Base-by-base conservation (phyloP, 345 rosid species). In the Rhizophora mangle region DNA sequence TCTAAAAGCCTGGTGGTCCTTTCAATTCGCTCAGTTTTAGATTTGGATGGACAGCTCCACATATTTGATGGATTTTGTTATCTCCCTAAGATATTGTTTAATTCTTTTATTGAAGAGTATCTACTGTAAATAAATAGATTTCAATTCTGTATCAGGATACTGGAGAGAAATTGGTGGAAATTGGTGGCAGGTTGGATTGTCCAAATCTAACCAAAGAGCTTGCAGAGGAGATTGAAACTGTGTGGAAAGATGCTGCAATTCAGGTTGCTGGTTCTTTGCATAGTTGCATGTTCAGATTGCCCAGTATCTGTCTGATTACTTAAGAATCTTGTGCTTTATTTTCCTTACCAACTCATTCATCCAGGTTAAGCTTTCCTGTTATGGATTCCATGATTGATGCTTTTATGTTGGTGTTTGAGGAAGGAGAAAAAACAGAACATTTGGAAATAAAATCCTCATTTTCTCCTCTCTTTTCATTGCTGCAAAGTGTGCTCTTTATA, bases 241-340 rank as follows among this genome's bases (percentile, higher is more conserved):
- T 92, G 49, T 92, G 98, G 98, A 90, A 86, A 57, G 98, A 96
- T 77, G 80, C 89, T 69, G 96, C 98, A 60, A 88, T 96, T 75
- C 96, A 92, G 95, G 98, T 90, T 52, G 69, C 51, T 67, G 37
- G 63, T 57, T 65, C 64, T 55, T 78, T 30, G n/a, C 71, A 57
- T 37, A 63, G 24, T 58, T 34, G 27, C 54, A 58, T 54, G 11
- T 34, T 47, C 39, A 63, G 63, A 47, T 69, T 60, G 27, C 37
- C 32, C 3, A 32, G 52, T 19, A 30, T 24, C 32, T 32, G 8
- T 72, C 11, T 54, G 18, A 9, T 67, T 63, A 22, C 24, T 47
- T 34, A 34, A 34, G 9, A 34, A 34, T 34, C 37, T 7, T 7
- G 10, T 34, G 7, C 37, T 6, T 34, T 34, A 34, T 34, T 63